Conservation (phyloP, 768 basidiomycete species). For the Agrocybe pediades region DNA sequence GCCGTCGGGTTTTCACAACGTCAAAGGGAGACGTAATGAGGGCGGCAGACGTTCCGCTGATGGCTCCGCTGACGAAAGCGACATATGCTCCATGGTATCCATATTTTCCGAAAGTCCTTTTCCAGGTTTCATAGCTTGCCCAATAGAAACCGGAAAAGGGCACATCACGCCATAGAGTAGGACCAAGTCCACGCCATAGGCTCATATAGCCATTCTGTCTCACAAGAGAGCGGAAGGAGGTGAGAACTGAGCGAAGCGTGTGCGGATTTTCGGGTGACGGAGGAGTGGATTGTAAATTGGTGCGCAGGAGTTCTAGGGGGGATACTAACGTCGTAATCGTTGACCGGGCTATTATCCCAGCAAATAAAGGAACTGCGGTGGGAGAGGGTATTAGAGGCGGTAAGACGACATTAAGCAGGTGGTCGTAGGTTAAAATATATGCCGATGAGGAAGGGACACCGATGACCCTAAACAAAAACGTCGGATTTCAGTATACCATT, state of each 20-base stretch:
- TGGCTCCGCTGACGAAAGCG: conserved; percentile 88
- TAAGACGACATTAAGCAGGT: conserved; percentile 66
- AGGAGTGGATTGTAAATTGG: conserved; percentile 90
- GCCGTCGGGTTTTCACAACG: conserved; percentile 92
- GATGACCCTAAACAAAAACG: conserved; percentile 60
- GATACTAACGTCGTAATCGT: conserved; percentile 77
- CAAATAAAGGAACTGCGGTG: conserved; percentile 66
- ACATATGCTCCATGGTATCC: conserved; percentile 63
- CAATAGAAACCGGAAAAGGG: conserved; percentile 98
- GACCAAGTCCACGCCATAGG: conserved; percentile 89
- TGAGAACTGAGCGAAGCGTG: conserved; percentile 74
- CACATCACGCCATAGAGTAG: conserved; percentile 96
- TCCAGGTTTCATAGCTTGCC: conserved; percentile 90
- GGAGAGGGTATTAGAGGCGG: conserved; percentile 59
- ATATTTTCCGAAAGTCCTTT: conserved; percentile 55
- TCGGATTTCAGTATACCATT: neutral
- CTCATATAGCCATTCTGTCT: conserved; percentile 63
- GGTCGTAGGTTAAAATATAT: conserved; percentile 97
- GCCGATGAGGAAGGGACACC: conserved; percentile 89
- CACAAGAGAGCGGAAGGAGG: conserved; percentile 61
- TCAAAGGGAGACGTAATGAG: conserved; percentile 94
- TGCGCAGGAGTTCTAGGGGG: conserved; percentile 91
- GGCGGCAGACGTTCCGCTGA: conserved; percentile 85
- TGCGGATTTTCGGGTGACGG: conserved; percentile 68
- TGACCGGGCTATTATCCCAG: conserved; percentile 84